Conservation (phyloP, 1,284 basidiomycete species). For the Stereum hirsutum region DNA sequence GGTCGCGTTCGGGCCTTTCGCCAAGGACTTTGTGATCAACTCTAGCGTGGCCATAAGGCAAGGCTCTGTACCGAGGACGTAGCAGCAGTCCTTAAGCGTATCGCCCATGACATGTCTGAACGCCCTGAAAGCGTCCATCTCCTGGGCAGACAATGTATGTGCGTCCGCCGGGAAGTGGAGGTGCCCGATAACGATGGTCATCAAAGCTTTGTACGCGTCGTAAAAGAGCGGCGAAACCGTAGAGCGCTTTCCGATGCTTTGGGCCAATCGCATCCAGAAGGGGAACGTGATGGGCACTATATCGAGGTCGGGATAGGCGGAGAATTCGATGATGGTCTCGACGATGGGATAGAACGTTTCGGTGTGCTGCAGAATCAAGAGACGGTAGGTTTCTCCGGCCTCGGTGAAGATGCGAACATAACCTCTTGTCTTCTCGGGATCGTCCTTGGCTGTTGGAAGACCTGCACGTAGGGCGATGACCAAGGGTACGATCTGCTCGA, state of each 20-base stretch:
- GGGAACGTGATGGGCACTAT: constrained; percentile 97
- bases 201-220: constrained; percentile 78
- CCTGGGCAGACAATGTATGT: constrained; percentile 65
- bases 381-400: constrained; percentile 92
- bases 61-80: constrained; percentile 81
- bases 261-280: constrained; percentile 94
- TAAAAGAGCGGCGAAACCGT: constrained; percentile 64
- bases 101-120: constrained; percentile 99
- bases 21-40: constrained; percentile 69
- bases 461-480: constrained; percentile 67
- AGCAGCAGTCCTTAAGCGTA: constrained; percentile 98
- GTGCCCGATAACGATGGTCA: constrained; percentile 85
- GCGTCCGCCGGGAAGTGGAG: constrained; percentile 84
- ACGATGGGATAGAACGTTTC: constrained; percentile 91
- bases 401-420: constrained; percentile 91
- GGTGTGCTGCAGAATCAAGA: constrained; percentile 84
- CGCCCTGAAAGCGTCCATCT: constrained; percentile 87
- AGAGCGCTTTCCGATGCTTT: constrained; percentile 70
- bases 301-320: constrained; percentile 90
- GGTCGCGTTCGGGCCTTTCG: constrained; percentile 38
- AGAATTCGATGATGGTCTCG: constrained; percentile 90
- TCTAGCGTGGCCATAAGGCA: constrained; percentile 82
- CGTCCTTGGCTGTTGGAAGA: constrained; percentile 56
- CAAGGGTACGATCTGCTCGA: constrained; percentile 80
- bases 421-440: constrained; percentile 85